Conservation (phyloP, 495 filamentous ascomycete genomes). For the Lasiosphaeria miniovina region DNA sequence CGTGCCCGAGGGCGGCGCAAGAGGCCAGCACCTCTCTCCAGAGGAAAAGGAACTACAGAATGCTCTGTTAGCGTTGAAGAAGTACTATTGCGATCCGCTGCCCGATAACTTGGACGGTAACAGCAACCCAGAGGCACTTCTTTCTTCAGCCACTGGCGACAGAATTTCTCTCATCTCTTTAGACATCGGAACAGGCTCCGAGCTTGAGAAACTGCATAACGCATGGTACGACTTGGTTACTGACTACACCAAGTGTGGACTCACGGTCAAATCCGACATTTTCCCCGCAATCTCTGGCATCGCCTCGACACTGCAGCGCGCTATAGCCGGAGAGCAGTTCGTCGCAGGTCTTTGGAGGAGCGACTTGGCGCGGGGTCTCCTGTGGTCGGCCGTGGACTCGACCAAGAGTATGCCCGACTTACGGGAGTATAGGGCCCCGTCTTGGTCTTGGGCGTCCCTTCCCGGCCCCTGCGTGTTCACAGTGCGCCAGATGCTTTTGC, state of each 20-base stretch:
- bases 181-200: background rate
- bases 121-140: background rate
- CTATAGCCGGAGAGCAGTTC: background rate
- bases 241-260: background rate
- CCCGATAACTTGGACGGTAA: background rate
- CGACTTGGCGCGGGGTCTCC: background rate
- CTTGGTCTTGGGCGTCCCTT: background rate
- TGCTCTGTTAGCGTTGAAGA: background rate
- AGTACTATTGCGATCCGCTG: background rate
- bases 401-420: background rate
- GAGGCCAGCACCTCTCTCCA: background rate
- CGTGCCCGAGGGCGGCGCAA: background rate
- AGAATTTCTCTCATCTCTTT: background rate
- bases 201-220: background rate
- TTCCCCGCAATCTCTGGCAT: background rate
- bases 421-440: background rate
- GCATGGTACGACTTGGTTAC: background rate
- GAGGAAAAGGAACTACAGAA: background rate
- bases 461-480: background rate
- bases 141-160: too few species aligned
- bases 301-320: background rate
- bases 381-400: background rate
- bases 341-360: background rate
- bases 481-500: background rate
- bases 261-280: background rate